Evolutionary conservation across 2,329 filamentous ascomycete genomes (phyloP), one percentile per base, ranked within the genome.

Genomic region (Phialocephala sp.): DNA sequence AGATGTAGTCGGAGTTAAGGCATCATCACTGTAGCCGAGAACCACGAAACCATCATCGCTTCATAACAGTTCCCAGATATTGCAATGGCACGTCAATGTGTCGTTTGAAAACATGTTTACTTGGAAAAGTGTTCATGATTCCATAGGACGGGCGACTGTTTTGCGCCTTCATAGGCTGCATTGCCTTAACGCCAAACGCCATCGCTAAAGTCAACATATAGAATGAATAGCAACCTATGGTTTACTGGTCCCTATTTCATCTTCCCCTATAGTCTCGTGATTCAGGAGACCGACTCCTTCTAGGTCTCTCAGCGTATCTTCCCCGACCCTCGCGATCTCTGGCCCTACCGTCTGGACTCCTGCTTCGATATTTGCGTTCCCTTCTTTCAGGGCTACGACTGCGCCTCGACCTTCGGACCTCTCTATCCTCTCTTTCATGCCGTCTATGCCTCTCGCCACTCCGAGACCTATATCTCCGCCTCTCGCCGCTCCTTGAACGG

Each of bases 401-500:
- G 27, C 50, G 24, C 66, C 75, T 66, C 15, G 69, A 59, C 56
- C 71, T 66, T 20, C 72, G 72, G 56, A 71, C 67, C 11, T 70
- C 67, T 35, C 68, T 68, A 3, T 72, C 68, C 22, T 75, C 72
- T 41, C 67, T 67, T 45, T 66, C 64, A 59, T 70, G 63, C 24
- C 50, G 22, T 50, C 69, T 58, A 66, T 73, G 65, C 35, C 72
- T 66, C 11, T 73, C 73, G 14, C 67, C 66, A 67, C 70, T 72
- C 63, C 71, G 69, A 20, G 74, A 73, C 50, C 72, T 68, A 36
- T 73, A 59, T 55, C 69, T 72, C 15, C 59, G 63, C 47, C 69
- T 67, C 18, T 72, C 74, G 37, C 65, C 65, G 71, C 70, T 75
- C 61, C 70, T 69, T 41, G 72, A 74, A 35, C 73, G 75, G 68